phyloP scores from a whole-genome alignment of 2,329 filamentous ascomycete species.

The Cercospora nicotianae region DNA sequence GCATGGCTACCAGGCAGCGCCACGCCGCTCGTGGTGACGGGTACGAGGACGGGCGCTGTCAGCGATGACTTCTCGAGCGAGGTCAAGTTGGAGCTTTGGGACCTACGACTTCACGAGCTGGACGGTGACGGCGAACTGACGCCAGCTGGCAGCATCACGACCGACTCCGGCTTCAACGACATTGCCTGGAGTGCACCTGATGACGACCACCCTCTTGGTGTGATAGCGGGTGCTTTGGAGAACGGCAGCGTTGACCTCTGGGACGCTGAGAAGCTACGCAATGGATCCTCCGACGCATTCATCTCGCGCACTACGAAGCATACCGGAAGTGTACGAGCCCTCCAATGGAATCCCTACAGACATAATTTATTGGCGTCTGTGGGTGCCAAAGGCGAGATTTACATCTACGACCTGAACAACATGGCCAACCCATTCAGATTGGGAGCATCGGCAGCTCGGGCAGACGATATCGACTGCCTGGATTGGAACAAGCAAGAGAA shows the following conservation, averaged over 20 bases:
- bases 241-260: constrained; percentile 91
- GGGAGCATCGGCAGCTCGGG: constrained; percentile 81
- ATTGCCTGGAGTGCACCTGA: constrained; percentile 88
- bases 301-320: constrained; percentile 88
- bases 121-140: constrained; percentile 79
- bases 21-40: constrained; percentile 83
- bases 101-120: constrained; percentile 77
- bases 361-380: constrained; percentile 89
- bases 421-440: constrained; percentile 83
- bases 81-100: constrained; percentile 95
- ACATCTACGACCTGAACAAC: constrained; percentile 92
- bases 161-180: constrained; percentile 95
- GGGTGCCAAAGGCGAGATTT: constrained; percentile 92
- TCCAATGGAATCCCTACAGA: constrained; percentile 94
- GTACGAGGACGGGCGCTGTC: constrained; percentile 90
- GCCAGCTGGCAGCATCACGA: constrained; percentile 77
- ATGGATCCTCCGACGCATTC: constrained; percentile 62
- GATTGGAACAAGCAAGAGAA: constrained; percentile 89
- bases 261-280: constrained; percentile 73
- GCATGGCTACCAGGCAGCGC: constrained; percentile 86
- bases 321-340: constrained; percentile 84
- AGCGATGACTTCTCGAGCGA: constrained; percentile 98
- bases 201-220: constrained; percentile 74
- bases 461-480: constrained; percentile 92
- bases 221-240: constrained; percentile 93